These are phyloP conservation scores for Colletotrichum limetticola DNA, from an alignment of 2,329 filamentous ascomycete species.

Conservation along the genomic window DNA sequence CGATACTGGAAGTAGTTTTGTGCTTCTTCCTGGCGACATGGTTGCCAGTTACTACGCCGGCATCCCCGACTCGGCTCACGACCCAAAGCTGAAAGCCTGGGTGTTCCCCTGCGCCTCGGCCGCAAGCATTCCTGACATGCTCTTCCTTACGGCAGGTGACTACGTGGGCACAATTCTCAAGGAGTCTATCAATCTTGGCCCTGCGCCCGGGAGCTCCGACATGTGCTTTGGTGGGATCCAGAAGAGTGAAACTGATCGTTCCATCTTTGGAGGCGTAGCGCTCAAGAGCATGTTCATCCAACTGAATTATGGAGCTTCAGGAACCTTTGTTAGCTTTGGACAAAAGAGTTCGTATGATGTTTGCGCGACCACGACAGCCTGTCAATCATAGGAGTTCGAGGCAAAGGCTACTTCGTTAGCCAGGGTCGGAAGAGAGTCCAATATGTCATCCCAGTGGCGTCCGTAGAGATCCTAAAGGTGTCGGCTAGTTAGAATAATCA, in stretches of 20 bases:
- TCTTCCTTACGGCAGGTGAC: constrained; percentile 62
- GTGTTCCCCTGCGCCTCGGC: constrained; percentile 66
- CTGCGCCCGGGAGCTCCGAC: constrained; percentile 57
- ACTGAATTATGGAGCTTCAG: constrained; percentile 20
- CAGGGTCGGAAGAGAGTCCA: not conserved
- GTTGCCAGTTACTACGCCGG: constrained; percentile 68
- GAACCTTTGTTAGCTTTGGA: constrained; percentile 24
- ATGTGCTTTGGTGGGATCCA: constrained; percentile 84
- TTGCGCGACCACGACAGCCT: constrained; percentile 15
- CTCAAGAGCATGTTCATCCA: constrained; percentile 78
- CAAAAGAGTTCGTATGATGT: constrained; percentile 21
- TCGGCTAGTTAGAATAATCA: not conserved
- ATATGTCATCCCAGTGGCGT: not conserved
- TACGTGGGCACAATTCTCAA: constrained; percentile 64
- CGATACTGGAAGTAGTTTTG: constrained; percentile 76
- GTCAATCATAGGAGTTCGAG: not conserved
- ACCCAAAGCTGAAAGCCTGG: constrained; percentile 57
- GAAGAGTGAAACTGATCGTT: constrained; percentile 58
- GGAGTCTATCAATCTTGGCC: constrained; percentile 64
- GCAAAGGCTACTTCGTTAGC: not conserved
- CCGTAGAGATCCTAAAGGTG: not conserved
- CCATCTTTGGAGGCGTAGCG: constrained; percentile 82
- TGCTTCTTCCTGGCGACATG: constrained; percentile 69
- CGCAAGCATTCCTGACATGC: constrained; percentile 67
- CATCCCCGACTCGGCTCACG: constrained; percentile 63